A percentile compares a stretch with the other conserved stretches of the same genome.
Evolutionary conservation across 1,284 basidiomycete genomes (phyloP).

Genomic region (Lentinula novae-zelandiae): DNA sequence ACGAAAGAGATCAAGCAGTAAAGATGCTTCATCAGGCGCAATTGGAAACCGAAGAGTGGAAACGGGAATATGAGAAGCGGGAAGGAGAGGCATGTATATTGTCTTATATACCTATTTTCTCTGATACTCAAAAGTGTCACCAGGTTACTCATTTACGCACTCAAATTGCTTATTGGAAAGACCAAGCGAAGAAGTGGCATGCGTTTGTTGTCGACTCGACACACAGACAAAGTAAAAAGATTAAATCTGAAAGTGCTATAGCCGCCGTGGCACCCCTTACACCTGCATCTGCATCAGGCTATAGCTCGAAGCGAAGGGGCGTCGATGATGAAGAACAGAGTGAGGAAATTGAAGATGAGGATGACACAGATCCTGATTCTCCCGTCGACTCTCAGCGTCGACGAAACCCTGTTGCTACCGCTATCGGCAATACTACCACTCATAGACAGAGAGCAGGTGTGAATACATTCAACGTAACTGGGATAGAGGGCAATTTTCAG

Average conservation of each 20-base stretch:
- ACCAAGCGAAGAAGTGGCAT: slow-evolving; percentile 70
- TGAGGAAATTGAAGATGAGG: neutral
- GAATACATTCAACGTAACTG: neutral
- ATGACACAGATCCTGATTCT: neutral
- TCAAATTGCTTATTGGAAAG: slow-evolving; percentile 65
- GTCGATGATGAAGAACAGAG: neutral
- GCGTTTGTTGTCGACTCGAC: slow-evolving; percentile 65
- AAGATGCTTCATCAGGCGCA: slow-evolving; percentile 40
- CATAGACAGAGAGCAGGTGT: neutral
- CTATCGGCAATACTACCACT: neutral
- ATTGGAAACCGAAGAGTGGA: slow-evolving; percentile 45
- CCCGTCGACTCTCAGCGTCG: neutral
- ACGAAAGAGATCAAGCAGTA: slow-evolving; percentile 53
- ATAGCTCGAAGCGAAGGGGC: neutral
- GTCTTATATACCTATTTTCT: neutral
- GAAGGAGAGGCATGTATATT: slow-evolving; percentile 50
- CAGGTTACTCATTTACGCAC: slow-evolving; percentile 57
- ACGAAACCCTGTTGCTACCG: too few relatives aligned
- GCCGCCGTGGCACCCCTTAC: neutral
- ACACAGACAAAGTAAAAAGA: slow-evolving; percentile 46
- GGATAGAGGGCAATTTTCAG: too few relatives aligned
- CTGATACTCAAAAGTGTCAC: slow-evolving; percentile 3
- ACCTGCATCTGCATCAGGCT: neutral
- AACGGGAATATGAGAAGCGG: slow-evolving; percentile 42
- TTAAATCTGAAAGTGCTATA: slow-evolving; percentile 17